Evolutionary conservation across 2,329 filamentous ascomycete species (phyloP).

Genomic region (Leptographium galeiforme): DNA sequence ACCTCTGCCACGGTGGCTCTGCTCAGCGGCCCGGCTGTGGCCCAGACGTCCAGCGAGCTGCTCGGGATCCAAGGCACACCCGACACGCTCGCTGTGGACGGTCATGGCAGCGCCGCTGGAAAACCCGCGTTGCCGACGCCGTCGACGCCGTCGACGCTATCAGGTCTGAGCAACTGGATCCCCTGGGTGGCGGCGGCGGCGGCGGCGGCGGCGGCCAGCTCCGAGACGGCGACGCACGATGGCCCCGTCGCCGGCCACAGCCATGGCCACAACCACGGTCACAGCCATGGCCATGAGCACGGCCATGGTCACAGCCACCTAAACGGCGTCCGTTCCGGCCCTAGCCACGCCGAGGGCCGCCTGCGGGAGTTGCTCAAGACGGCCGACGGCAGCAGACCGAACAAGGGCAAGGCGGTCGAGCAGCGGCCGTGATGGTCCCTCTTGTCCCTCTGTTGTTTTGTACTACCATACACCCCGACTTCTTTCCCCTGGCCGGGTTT

Average conservation of each 20-base stretch:
- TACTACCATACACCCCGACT: not conserved
- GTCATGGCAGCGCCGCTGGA: not conserved
- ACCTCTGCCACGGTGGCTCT: constrained; percentile 28
- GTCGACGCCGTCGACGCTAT: constrained; percentile 15
- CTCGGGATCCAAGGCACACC: constrained; percentile 23
- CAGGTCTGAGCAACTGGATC: constrained; percentile 31
- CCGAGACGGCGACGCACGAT: too few species aligned
- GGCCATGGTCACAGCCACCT: not conserved
- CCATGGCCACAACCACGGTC: too few species aligned
- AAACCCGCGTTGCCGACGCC: constrained; percentile 6
- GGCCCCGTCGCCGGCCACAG: too few species aligned
- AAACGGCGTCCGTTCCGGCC: not conserved
- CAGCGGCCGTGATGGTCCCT: not conserved
- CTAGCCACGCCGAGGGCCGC: constrained; percentile 40
- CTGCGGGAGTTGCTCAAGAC: constrained; percentile 37
- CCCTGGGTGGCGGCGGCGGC: constrained; percentile 23
- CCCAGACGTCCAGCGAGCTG: constrained; percentile 40
- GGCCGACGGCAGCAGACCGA: constrained; percentile 13
- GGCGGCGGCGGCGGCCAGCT: not conserved
- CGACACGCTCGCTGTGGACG: too few species aligned
- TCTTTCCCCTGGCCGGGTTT: not conserved
- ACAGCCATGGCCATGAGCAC: too few species aligned
- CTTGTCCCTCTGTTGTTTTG: too few species aligned
- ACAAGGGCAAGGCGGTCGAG: constrained; percentile 15
- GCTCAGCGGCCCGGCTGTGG: constrained; percentile 41